Base-by-base conservation (phyloP, 2,329 filamentous ascomycete genomes). In the Aspergillus thermomutatus region DNA sequence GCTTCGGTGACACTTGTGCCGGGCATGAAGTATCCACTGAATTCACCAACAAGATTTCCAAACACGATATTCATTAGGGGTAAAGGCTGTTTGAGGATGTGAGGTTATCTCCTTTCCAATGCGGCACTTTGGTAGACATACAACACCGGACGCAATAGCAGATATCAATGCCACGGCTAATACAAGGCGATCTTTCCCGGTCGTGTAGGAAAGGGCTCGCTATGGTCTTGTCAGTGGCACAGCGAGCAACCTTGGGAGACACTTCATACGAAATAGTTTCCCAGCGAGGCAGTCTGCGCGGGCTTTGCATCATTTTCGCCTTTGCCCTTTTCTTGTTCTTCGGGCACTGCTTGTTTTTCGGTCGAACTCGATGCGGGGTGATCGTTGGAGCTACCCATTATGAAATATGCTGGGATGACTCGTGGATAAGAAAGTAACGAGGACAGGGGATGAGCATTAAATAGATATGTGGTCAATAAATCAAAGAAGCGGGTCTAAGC, bases 1-100 rank as follows among this genome's bases (percentile, higher is more conserved):
- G 72, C 73, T 21, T 80, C 74, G 1, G 75, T 79, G 34, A 78
- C 67, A 3, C 59, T 57, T 2, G 76, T 77, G 63, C 25, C 69
- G 50, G 14, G 78, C 0, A 72, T 72, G 55, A 82, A 82, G 66
- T 86, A 87, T n/a, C 74, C 70, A 52, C 80, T 83, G 62, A 87
- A 86, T 8, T 79, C 73, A 7, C 81, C 81, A 48, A 85, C 78
- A 34, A 82, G 77, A 40, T 72, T 70, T 61, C 83, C 83, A 66
- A 86, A 84, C 6, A 86, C 75, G 41, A 87, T 73, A 40, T 84
- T 83, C 82, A 87, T 85, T 34, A 85, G 62, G 0, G 83, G 83
- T 6, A 71, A 60, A 6, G 60, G 57, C 64, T 67, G 34, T 3
- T 45, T 6, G 19, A 17, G 17, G 31, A 37, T 37, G 14, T 17